phyloP scores from a whole-genome alignment of 768 basidiomycete genomes.

The Zangia roseola region DNA sequence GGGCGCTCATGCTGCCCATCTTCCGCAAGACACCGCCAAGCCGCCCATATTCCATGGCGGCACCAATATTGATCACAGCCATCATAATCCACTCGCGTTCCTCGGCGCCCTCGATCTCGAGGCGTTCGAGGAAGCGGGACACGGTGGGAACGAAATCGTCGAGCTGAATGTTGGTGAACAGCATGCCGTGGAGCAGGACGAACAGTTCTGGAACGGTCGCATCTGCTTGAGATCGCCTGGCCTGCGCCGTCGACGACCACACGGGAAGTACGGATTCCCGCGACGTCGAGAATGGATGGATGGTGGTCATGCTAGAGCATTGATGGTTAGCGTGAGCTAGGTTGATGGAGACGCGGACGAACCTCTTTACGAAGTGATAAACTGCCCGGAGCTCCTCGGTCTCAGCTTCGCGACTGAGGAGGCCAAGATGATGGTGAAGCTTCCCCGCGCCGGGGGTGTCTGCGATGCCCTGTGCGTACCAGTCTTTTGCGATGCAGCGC shows the following conservation, averaged over 20 bases:
- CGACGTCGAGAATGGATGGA: constrained; percentile 84
- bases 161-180: constrained; percentile 92
- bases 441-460: constrained; percentile 94
- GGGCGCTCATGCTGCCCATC: constrained; percentile 48
- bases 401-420: constrained; percentile 81
- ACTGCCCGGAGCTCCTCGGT: constrained; percentile 80
- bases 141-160: constrained; percentile 86
- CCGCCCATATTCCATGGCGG: constrained; percentile 86
- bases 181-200: constrained; percentile 91
- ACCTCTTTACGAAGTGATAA: constrained; percentile 97
- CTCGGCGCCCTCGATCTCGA: constrained; percentile 77
- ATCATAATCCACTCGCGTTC: constrained; percentile 97
- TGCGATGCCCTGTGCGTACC: constrained; percentile 86
- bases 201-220: constrained; percentile 76
- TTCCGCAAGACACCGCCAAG: constrained; percentile 67
- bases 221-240: constrained; percentile 74
- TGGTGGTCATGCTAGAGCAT: constrained; percentile 76
- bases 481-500: constrained; percentile 85
- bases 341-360: constrained; percentile 16
- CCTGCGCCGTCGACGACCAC: constrained; percentile 70
- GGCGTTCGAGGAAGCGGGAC: constrained; percentile 82
- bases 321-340: constrained; percentile 4
- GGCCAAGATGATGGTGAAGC: constrained; percentile 89
- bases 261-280: constrained; percentile 87
- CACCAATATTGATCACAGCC: constrained; percentile 80